Percentiles rank a stretch among this genome's conserved stretches.
These are phyloP conservation scores for Kwoniella shivajii DNA, from an alignment of 1,284 basidiomycete genomes.

Conservation along the genomic window DNA sequence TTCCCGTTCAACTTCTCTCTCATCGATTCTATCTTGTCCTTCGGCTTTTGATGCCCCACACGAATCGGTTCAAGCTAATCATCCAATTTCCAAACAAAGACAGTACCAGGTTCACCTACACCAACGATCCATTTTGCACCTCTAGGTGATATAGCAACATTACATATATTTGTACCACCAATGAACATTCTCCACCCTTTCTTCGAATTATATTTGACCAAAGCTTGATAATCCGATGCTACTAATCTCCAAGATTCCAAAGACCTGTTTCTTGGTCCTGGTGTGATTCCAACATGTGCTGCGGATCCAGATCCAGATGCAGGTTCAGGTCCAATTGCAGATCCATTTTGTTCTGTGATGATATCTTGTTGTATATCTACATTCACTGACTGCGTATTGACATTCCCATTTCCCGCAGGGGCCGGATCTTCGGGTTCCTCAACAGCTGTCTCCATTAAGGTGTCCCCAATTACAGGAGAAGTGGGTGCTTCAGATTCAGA, in stretches of 20 bases:
- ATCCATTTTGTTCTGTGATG: too few species aligned
- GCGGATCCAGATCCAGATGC: too few species aligned
- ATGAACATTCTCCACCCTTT: neutral
- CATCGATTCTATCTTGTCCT: too few species aligned
- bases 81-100: constrained; percentile 27
- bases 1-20: too few species aligned
- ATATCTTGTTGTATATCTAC: too few species aligned
- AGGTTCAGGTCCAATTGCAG: too few species aligned
- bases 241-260: constrained; percentile 10
- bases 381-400: too few species aligned
- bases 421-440: too few species aligned
- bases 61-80: neutral
- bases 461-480: too few species aligned
- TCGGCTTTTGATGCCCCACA: neutral
- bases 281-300: too few species aligned
- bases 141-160: constrained; percentile 30
- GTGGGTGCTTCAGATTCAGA: neutral
- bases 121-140: constrained; percentile 35
- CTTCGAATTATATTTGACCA: neutral
- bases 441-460: too few species aligned
- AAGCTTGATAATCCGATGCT: neutral
- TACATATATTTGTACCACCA: constrained; percentile 3
- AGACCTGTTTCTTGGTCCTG: constrained; percentile 4
- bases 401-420: too few species aligned
- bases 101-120: constrained; percentile 21